Conservation (phyloP, 2,329 filamentous ascomycete genomes). For the Monosporascus sp. region DNA sequence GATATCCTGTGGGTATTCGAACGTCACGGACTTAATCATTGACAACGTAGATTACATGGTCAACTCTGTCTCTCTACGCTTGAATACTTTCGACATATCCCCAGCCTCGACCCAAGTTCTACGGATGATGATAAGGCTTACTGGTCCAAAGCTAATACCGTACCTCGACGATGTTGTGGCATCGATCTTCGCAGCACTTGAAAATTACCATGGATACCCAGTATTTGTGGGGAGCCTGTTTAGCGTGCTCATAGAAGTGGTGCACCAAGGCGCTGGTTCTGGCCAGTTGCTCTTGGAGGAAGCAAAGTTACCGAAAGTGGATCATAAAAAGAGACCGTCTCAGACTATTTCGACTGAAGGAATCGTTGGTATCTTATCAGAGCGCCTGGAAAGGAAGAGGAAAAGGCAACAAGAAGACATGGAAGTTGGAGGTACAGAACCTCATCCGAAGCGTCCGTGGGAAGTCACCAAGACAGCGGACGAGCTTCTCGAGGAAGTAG, state of each 20-base stretch:
- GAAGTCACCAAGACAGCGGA: conserved; percentile 18
- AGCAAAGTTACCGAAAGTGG: conserved; percentile 26
- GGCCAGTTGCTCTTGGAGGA: conserved; percentile 43
- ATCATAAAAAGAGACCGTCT: conserved; percentile 38
- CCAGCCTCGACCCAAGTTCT: conserved; percentile 87
- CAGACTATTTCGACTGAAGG: conserved; percentile 34
- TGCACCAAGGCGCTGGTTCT: conserved; percentile 70
- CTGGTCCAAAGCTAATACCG: conserved; percentile 74
- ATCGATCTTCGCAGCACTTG: conserved; percentile 87
- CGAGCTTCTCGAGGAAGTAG: conserved; percentile 29
- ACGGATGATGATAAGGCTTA: conserved; percentile 88
- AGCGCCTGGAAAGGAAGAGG: conserved; percentile 45
- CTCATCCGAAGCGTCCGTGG: conserved; percentile 33
- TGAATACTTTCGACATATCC: conserved; percentile 89
- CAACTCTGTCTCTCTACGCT: conserved; percentile 80
- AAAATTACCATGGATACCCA: conserved; percentile 91
- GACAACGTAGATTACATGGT: conserved; percentile 95
- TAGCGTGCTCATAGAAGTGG: conserved; percentile 73
- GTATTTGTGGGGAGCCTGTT: conserved; percentile 82
- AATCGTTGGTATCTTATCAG: conserved; percentile 56
- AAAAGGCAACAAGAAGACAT: conserved; percentile 25
- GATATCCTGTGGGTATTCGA: conserved; percentile 64
- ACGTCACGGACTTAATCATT: conserved; percentile 74
- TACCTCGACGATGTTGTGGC: conserved; percentile 89
- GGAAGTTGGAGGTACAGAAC: conserved; percentile 25